Percentiles rank a stretch among this genome's conserved stretches.
phyloP scores from a whole-genome alignment of 2,329 filamentous ascomycete species.

The Fusarium sp. region DNA sequence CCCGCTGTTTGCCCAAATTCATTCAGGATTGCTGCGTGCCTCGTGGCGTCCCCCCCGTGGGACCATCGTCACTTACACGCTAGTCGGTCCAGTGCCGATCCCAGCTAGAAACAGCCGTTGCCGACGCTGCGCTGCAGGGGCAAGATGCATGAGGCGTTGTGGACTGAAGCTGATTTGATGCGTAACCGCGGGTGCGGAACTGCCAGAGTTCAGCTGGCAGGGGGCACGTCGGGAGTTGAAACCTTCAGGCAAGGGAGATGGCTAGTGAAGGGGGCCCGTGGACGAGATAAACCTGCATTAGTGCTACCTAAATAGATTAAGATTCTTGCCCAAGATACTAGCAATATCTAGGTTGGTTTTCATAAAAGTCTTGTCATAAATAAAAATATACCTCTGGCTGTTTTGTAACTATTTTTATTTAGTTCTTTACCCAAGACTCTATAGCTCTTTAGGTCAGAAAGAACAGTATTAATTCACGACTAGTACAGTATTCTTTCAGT shows the following conservation, averaged over 20 bases:
- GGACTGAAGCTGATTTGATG: background rate
- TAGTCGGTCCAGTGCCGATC: background rate
- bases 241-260: constrained; percentile 2
- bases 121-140: background rate
- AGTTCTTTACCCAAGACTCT: too few relatives aligned
- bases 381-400: too few relatives aligned
- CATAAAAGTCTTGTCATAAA: too few relatives aligned
- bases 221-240: constrained; percentile 4
- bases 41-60: background rate
- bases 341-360: too few relatives aligned
- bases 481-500: too few relatives aligned
- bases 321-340: too few relatives aligned
- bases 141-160: background rate
- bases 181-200: background rate
- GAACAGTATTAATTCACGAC: too few relatives aligned
- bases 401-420: too few relatives aligned
- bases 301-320: too few relatives aligned
- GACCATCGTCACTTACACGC: background rate
- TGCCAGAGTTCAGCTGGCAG: constrained; percentile 15
- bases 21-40: constrained; percentile 1
- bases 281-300: too few relatives aligned
- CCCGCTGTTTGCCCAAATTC: background rate
- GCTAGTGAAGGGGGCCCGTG: background rate
- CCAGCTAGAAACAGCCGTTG: background rate
- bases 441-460: too few relatives aligned